Evolutionary conservation across 306 rosid species (phyloP), one percentile per base, ranked within the genome.

Genomic region (Trifolium fragiferum): DNA sequence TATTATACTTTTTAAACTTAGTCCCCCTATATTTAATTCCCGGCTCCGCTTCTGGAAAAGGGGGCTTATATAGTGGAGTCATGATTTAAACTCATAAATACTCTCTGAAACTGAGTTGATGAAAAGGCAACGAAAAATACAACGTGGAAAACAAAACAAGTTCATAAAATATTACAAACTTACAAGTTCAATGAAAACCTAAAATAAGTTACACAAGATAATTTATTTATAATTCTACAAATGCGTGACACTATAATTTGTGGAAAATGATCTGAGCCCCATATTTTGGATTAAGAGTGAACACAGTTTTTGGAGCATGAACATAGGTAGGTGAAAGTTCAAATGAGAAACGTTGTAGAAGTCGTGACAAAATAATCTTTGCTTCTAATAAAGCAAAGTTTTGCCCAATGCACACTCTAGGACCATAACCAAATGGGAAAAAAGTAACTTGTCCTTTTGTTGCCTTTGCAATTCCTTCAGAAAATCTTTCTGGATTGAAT

Each of bases 381-480:
- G 66, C 41, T 60, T 60, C 43, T n/a, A 60, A 60, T 27, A 60
- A 27, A 30, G 66, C 66, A 60, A 60, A 60, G 43, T 60, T 60
- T 60, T 60, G 66, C 12, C 66, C 66, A 32, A 30, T 7, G 66
- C 66, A 60, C 5, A 16, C 20, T 32, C 66, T 60, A 60, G 43
- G 66, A 30, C 66, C 66, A n/a, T n/a, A 60, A 60, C 66, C 66
- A 60, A 60, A 60, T 27, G 66, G 66, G 18, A 60, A 60, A 30
- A 60, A 60, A 13, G 7, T 30, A 35, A 60, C 66, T 60, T 30
- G 66, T 11, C 66, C 66, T 15, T 60, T 60, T 4, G 43, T 32
- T 60, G 66, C 66, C 10, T 60, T 60, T 60, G 66, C 43, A 32
- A 60, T 14, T 60, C 66, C 66, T 14, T 60, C 43, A 2, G 43